Evolutionary conservation across 1,139 yeast genomes (phyloP), one percentile per base, ranked within the genome.

Genomic region (Hyphopichia wangnamkhiaoensis): DNA sequence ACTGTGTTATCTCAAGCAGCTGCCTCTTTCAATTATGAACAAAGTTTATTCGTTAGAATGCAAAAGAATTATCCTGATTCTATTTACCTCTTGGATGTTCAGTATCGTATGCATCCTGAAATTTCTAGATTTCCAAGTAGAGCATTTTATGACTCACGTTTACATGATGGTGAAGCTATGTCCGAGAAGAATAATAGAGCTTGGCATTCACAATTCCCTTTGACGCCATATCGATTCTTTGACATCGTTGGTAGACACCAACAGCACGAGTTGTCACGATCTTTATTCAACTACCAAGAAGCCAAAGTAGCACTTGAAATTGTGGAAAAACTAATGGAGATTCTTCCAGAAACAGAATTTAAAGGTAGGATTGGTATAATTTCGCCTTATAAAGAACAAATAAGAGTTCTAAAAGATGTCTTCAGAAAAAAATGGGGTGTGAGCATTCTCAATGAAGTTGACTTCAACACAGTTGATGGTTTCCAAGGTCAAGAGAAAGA

Each of bases 401-500:
- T 90, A 26, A 57, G 71, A 31, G 68, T 74, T 2, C 59, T 93
- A 41, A 79, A 78, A 48, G 70, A 72, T 20, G 64, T 72, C 1
- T 93, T 93, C 51, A 58, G 68, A 9, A 65, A 68, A 17, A 68
- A 68, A 42, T 85, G 77, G 53, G 98, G 98, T 9, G 68, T 67
- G 2, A 54, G 68, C 2, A 84, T 91, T 33, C 62, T 77, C 19
- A 72, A 77, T 25, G 84, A 79, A 44, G 80, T 94, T 37, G 96
- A 88, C 56, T 90, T 94, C 65, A 90, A 91, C 54, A 90, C 99
- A 0, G 93, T 93, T 41, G 98, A 93, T 71, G 98, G 98, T 1
- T 93, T 90, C 58, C 98, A 93, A 68, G 98, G 98, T 50, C 98
- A 93, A 61, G 98, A 93, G 58, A 93, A 91, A 59, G 98, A 93